Base-by-base conservation (phyloP, 805 yeast species). In the Huiozyma sinensis region DNA sequence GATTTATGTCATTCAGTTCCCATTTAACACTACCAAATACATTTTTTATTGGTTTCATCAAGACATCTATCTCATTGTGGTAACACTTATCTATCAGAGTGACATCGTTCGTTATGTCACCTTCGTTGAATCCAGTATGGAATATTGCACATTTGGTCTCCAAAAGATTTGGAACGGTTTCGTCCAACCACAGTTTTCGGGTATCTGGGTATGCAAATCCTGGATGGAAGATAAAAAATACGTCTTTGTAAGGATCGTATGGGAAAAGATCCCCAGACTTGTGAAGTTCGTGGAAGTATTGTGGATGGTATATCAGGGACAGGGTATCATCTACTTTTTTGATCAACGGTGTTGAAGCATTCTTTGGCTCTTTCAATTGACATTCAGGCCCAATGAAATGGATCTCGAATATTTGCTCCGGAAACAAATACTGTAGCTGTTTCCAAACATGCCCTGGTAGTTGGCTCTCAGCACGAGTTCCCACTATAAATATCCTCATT, bases 301-400 rank as follows among this genome's bases (percentile, higher is more conserved):
- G 83, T 1, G 97, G 86, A 65, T 90, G 95, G 66, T 83, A 83
- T 46, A 83, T 76, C 53, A 89, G 72, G n/a, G 84, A 70, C 56
- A 92, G 62, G 44, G 81, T 78, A 41, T 77, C 81, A 64, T 86
- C 95, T 39, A 83, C 67, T 58, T 90, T 77, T 54, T 79, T 77
- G 36, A 79, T 76, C 28, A 84, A 68, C n/a, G 94, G 83, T 44
- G 81, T 72, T 9, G 79, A 64, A 48, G 79, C 63, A 63, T 77
- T 75, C 58, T 79, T 73, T 63, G 87, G 94, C 57, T 74, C 84
- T 57, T 31, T 31, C 33, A 11, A 77, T 75, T 8, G 11, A 41
- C 87, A 77, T 68, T 92, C 97, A 6, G 98, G 97, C 0, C 99
- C 99, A 52, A 92, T 77, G 64, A 92, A 87, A 61, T 89, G 95